A percentile compares a stretch with the other conserved stretches of the same genome.
phyloP scores from a whole-genome alignment of 805 yeast species.

The Yarrowia sp. region DNA sequence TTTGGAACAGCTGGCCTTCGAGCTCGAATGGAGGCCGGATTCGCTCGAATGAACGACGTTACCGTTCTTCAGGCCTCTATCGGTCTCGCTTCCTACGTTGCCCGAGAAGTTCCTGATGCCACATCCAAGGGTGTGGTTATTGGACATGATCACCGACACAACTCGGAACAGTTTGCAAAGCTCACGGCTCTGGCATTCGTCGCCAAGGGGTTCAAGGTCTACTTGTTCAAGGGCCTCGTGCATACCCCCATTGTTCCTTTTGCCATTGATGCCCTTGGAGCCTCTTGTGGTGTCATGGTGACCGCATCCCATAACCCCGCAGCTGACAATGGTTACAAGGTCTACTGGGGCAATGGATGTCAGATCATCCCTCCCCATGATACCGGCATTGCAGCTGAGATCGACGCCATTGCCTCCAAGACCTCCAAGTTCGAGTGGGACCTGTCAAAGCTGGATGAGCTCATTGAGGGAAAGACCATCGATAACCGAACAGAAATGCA shows the following conservation, averaged over 20 bases:
- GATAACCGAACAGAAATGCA: constrained; percentile 16
- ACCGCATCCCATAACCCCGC: constrained; percentile 44
- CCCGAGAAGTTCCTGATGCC: constrained; percentile 35
- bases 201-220: constrained; percentile 63
- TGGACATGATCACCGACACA: constrained; percentile 88
- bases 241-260: constrained; percentile 95
- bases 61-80: constrained; percentile 82
- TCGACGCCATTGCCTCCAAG: constrained; percentile 59
- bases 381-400: constrained; percentile 59
- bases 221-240: constrained; percentile 39
- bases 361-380: constrained; percentile 96
- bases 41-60: constrained; percentile 80
- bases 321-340: constrained; percentile 86
- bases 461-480: constrained; percentile 27
- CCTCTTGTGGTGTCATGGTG: constrained; percentile 57
- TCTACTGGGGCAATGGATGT: constrained; percentile 89
- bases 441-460: constrained; percentile 41
- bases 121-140: constrained; percentile 54
- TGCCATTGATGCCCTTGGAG: constrained; percentile 57
- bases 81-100: constrained; percentile 41
- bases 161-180: constrained; percentile 75
- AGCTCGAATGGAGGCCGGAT: constrained; percentile 87
- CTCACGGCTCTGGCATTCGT: constrained; percentile 74
- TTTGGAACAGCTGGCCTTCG: constrained; percentile 96
- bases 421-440: constrained; percentile 49